These are phyloP conservation scores for Cryphonectria naterciae DNA, from an alignment of 2,329 filamentous ascomycete genomes.

Conservation along the genomic window DNA sequence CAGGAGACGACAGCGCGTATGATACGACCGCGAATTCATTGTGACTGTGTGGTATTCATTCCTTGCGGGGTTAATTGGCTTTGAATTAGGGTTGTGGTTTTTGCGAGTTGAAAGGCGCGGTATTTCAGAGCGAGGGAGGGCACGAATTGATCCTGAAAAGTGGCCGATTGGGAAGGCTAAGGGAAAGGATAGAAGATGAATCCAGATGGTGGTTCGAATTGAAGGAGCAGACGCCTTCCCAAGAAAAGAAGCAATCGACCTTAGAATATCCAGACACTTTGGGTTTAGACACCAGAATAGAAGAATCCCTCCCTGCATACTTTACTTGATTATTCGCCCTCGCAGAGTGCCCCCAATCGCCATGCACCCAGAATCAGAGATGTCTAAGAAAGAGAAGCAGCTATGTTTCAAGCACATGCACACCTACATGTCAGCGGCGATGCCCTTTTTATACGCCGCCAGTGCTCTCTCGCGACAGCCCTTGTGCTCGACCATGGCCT, in stretches of 20 bases:
- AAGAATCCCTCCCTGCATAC: too few species aligned
- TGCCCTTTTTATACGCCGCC: constrained; percentile 37
- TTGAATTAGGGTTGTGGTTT: not conserved
- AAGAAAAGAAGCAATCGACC: too few species aligned
- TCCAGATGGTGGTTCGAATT: not conserved
- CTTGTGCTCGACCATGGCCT: constrained; percentile 76
- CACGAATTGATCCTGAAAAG: not conserved
- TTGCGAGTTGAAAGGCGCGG: not conserved
- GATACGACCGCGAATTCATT: constrained; percentile 13
- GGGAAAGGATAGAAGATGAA: not conserved
- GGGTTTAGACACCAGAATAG: not conserved
- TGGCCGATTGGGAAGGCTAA: not conserved
- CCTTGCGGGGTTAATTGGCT: not conserved
- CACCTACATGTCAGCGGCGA: constrained; percentile 31
- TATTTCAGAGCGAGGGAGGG: not conserved
- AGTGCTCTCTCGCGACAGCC: constrained; percentile 60
- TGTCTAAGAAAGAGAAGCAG: not conserved
- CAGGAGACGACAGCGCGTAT: constrained; percentile 2
- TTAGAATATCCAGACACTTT: not conserved
- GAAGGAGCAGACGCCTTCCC: too few species aligned
- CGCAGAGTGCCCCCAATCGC: too few species aligned
- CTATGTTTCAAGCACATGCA: not conserved
- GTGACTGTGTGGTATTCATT: not conserved
- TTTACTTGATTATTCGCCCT: not conserved
- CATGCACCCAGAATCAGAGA: not conserved